Evolutionary conservation across 352 stramenopile species (phyloP), one percentile per base, ranked within the genome.

Genomic region (Globisporangium sylvaticum): DNA sequence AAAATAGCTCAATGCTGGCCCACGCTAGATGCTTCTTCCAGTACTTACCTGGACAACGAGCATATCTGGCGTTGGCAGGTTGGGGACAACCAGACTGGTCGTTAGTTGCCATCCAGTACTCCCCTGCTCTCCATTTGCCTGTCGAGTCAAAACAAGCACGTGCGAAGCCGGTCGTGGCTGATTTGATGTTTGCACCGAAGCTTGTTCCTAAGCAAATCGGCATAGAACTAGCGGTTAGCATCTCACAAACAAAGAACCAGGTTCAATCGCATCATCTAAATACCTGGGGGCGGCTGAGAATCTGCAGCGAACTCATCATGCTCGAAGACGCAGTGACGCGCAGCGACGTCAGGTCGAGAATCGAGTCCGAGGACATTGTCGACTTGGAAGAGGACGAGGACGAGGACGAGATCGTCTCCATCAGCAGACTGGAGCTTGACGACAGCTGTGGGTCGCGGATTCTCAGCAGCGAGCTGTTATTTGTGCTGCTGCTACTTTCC

Each of bases 271-370:
- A 22, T 4, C 15, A 39, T 14, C 27, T 3, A 37, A 56, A 32
- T 31, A 66, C 65, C 44, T 66, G 58, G 18, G 58, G 58, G 4
- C 59, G 63, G 27, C 32, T 61, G 20, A 81, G 61, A 60, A 84
- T 77, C 70, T 77, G 76, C 14, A 84, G 67, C 15, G 76, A 72
- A n/a, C 65, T 75, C 50, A 61, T 69, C 32, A 66, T 61, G n/a
- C 46, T 67, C 22, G 67, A 84, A 20, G 48, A 74, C 24, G 67
- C 60, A 3, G 70, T 70, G 15, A 75, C 55, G n/a, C 76, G 76
- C 37, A 81, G 69, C 10, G 76, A 80, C 42, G 69, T 81, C 48
- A 84, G 65, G 44, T 84, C 70, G 24, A 84, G 58, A 27, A 81
- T 72, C 55, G 58, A 42, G 15, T 66, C 59, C 5, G 54, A 50